Base-by-base conservation (phyloP, 2,329 filamentous ascomycete genomes). In the Seiridium cupressi region DNA sequence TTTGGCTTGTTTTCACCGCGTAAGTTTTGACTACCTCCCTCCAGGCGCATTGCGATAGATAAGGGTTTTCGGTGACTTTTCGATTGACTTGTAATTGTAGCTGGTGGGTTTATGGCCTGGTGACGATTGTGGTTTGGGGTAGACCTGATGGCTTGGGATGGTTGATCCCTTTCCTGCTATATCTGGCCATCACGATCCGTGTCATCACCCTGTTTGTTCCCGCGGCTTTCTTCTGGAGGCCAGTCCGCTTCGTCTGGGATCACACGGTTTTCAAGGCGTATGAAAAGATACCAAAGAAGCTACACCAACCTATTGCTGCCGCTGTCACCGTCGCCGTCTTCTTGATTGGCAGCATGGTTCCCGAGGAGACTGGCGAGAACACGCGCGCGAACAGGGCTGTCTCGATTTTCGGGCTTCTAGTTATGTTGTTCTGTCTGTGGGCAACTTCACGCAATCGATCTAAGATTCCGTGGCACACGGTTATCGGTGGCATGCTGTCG, bases 401-500 rank as follows among this genome's bases (percentile, higher is more conserved):
- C 64, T 93, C 91, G 68, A 79, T 96, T 10, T 89, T 95, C 62
- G 93, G 93, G 32, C 79, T 97, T 18, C 66, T 83, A 3, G 84
- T 96, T 59, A 89, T 94, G 73, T 78, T 96, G 65, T 77, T 76
- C 60, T 60, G 74, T 1, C 86, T 97, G 65, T 95, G 84, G 75
- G 69, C 71, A 11, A 95, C 91, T 1, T 96, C 92, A 46, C 84
- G 79, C 60, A 82, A 93, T 73, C 85, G 90, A 66, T 86, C 71
- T 60, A 73, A 70, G 42, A 80, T 90, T 66, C 83, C 86, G 65
- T 93, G 89, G 89, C 89, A 90, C 69, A 91, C 90, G 1, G 90
- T 97, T 66, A 91, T 96, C 62, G 91, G 90, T 44, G 93, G 93
- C 62, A 95, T 96, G 89, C 80, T 96, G 47, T 81, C 89, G 9